Evolutionary conservation across 2,329 filamentous ascomycete genomes (phyloP), one percentile per base, ranked within the genome.

Genomic region (Xylariaceae sp.): DNA sequence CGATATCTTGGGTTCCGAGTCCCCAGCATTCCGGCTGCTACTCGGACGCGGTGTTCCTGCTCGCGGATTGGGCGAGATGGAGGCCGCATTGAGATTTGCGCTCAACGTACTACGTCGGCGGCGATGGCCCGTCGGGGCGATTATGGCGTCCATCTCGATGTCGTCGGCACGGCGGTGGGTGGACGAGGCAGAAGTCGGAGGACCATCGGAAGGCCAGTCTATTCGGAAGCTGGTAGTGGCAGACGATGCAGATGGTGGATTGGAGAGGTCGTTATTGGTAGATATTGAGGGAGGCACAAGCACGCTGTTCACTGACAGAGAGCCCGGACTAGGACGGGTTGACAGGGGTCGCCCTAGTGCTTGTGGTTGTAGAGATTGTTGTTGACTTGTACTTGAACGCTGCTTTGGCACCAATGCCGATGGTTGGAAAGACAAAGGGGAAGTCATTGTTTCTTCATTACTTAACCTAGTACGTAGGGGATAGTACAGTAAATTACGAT

Each of bases 81-180:
- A 41, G 44, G 29, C n/a, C n/a, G n/a, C 43, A 48, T 50, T 60
- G 33, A 46, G 56, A 33, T 65, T 62, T 46, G 65, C 67, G 53
- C 70, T 70, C 16, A 76, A 59, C 47, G 73, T 76, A 62, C 73
- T 78, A 42, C 72, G 67, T 31, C 74, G 72, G 43, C 74, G 69
- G 29, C 73, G 69, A 52, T 76, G 73, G 51, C 72, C 67, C n/a
- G 58, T 53, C 2, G 65, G 61, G 27, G 57, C 56, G n/a, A n/a
- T n/a, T 46, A 78, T 65, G 26, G 71, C 61, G 46, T 70, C 73
- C 72, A 78, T 77, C 63, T 78, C 74, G 50, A 78, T 73, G 45
- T 69, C 66, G 48, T 65, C 61, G 47, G 50, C 48, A 38, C 44
- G 56, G 40, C 53, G 57, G 40, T 44, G 47, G 36, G 47, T 43